Base-by-base conservation (phyloP, 306 rosid species). In the Pterocarpus santalinus region DNA sequence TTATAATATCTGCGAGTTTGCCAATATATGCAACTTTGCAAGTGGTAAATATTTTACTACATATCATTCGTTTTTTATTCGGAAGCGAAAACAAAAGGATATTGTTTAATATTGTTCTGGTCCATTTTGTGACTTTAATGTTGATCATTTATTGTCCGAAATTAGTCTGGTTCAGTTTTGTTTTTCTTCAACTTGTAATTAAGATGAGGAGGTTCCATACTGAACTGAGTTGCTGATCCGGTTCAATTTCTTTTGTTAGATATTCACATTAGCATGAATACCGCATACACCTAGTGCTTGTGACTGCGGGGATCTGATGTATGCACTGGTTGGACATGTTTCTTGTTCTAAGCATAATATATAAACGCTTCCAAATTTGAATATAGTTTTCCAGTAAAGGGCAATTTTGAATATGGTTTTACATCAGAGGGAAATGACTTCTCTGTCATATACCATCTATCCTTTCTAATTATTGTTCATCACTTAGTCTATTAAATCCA, bases 131-230 rank as follows among this genome's bases (percentile, higher is more conserved):
- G 72, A 46, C 10, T 64, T 8, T 12, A 38, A 28, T 70, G 32
- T 47, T 51, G 33, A 16, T 2, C n/a, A 68, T 84, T 68, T n/a
- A 16, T 61, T 52, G 10, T 61, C 58, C 13, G 36, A 75, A 53
- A 43, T 63, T 11, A 8, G 69, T 44, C 5, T 17, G 28, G 47
- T 72, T 84, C 62, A 60, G 53, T 73, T 46, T 74, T 14, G 3
- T 58, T 55, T 73, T 47, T 10, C 62, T 35, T 15, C 57, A 44
- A 33, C 68, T 69, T 64, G 44, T 38, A 8, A 49, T 22, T 33
- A 33, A 74, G 12, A 66, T 74, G 34, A 66, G 30, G 49, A 58
- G n/a, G 39, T 34, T 76, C 53, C 63, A 17, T 17, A 65, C 49
- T 74, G 44, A 41, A 43, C 58, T 38, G 38, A 52, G 62, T 62